These are phyloP conservation scores for Blastobotrys raffinosifermentans DNA, from an alignment of 1,139 yeast genomes.

Conservation along the genomic window DNA sequence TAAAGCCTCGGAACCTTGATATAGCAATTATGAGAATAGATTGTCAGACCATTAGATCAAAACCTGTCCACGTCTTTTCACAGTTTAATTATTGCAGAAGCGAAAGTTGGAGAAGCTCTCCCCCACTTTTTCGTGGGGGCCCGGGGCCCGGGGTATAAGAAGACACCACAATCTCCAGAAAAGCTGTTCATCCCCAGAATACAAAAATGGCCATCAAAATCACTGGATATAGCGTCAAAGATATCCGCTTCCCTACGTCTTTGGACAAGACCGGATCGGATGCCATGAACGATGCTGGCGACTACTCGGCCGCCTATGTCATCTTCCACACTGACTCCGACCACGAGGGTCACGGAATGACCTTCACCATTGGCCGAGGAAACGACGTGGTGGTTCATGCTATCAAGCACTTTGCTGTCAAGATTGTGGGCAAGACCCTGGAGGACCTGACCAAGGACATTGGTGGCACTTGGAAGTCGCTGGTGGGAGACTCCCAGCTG, in stretches of 20 bases:
- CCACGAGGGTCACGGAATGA: constrained; percentile 31
- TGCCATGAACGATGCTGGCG: constrained; percentile 36
- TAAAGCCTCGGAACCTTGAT: no score
- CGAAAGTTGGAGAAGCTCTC: no score
- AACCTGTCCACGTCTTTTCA: no score
- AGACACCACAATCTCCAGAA: no score
- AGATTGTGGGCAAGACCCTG: constrained; percentile 29
- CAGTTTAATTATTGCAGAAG: no score
- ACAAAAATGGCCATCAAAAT: constrained; percentile 18
- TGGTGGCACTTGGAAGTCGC: constrained; percentile 37
- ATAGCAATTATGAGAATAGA: no score
- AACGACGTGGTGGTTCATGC: constrained; percentile 32
- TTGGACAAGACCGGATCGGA: constrained; percentile 35
- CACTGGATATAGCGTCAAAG: constrained; percentile 30
- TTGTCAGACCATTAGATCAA: no score
- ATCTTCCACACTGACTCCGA: constrained; percentile 25
- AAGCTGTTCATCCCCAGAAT: no score
- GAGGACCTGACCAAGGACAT: constrained; percentile 32
- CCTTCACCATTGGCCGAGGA: constrained; percentile 35
- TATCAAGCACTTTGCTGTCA: constrained; percentile 30
- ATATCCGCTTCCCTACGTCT: constrained; percentile 36
- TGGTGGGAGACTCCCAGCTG: constrained; percentile 36
- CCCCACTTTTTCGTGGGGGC: no score
- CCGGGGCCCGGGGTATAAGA: no score
- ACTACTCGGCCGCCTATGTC: constrained; percentile 32